These are phyloP conservation scores for Teunomyces aglyptinius DNA, from an alignment of 805 yeast species.

Conservation along the genomic window DNA sequence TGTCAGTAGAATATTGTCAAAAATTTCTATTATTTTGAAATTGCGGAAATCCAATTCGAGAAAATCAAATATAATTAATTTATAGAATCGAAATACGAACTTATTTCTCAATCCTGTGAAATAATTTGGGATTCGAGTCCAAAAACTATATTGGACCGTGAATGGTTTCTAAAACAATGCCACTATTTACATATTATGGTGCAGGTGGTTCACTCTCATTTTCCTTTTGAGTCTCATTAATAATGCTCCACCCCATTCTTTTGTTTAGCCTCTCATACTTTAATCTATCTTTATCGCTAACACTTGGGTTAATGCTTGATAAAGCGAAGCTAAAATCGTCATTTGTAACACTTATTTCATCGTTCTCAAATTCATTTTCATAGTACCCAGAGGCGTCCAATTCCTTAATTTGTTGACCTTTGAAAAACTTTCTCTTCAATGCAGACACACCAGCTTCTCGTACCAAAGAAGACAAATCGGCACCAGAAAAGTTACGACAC, in stretches of 20 bases:
- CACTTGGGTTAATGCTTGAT: constrained; percentile 80
- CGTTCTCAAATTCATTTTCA: constrained; percentile 29
- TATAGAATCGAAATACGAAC: too few species aligned
- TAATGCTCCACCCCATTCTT: constrained; percentile 68
- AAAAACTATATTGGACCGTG: too few species aligned
- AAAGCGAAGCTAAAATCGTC: constrained; percentile 74
- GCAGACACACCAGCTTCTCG: constrained; percentile 94
- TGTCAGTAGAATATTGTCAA: too few species aligned
- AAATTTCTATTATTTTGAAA: too few species aligned
- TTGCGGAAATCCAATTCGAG: too few species aligned
- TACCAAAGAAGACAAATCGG: constrained; percentile 87
- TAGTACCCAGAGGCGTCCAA: constrained; percentile 37
- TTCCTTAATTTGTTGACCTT: constrained; percentile 37
- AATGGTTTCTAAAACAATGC: too few species aligned
- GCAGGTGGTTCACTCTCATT: background rate
- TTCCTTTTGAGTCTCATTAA: constrained; percentile 29
- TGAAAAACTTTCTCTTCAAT: constrained; percentile 69
- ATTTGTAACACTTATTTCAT: constrained; percentile 52
- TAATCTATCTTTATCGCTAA: constrained; percentile 75
- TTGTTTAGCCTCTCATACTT: constrained; percentile 74
- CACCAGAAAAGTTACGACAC: constrained; percentile 91
- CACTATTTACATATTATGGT: too few species aligned
- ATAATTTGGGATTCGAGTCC: too few species aligned
- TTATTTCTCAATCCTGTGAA: too few species aligned
- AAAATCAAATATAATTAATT: too few species aligned